Evolutionary conservation across 2,329 filamentous ascomycete genomes (phyloP), one percentile per base, ranked within the genome.

Genomic region (Penicillium sp.): DNA sequence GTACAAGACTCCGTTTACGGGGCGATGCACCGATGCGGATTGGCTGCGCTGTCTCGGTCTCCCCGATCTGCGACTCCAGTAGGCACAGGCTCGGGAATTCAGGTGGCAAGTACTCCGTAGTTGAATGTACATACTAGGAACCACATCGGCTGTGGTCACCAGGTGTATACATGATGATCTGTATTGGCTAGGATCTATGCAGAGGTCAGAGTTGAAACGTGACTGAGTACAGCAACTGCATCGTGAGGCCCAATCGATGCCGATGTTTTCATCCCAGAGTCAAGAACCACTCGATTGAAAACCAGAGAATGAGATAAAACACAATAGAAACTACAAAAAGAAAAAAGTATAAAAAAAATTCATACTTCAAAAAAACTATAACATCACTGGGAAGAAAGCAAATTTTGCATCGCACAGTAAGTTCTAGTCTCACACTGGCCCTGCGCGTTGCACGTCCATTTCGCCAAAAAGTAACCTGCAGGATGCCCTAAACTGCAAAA

Each of bases 401-500:
- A 46, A 52, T 30, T 22, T 46, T 59, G 55, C 40, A 61, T 64
- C 65, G 54, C 55, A 67, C 61, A 55, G 57, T 46, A 53, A 57
- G 56, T 52, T 53, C 58, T 46, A 63, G 60, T 67, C 65, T 66
- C 57, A 67, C 58, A 19, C 51, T 26, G 13, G 13, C 53, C 26
- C 52, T 58, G 55, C 57, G 52, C 61, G 68, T 70, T 70, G 69
- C 67, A 67, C 64, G 56, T 68, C 63, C 68, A 67, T 69, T 64
- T 61, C 60, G 57, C 56, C 62, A 58, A 60, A 58, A 60, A 64
- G 62, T 52, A 42, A 61, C 55, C 61, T 70, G 65, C 69, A 69
- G 53, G 63, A 62, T 70, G 62, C 68, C 61, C 60, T 58, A 68
- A 71, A 69, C 68, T 66, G 65, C 65, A 71, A 66, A 62, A 65